Conservation (phyloP, 1,139 yeast species). For the Diutina ranongensis region DNA sequence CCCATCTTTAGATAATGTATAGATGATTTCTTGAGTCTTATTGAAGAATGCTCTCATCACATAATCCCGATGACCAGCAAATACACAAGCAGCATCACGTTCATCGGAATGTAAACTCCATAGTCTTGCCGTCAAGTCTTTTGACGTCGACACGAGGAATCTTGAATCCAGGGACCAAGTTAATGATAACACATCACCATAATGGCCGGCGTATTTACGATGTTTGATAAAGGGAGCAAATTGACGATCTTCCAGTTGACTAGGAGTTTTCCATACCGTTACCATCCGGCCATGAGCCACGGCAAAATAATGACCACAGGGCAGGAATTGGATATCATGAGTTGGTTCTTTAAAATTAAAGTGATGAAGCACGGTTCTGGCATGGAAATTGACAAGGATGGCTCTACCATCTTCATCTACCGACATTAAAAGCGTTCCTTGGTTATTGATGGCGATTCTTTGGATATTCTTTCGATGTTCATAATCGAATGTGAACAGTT, state of each 20-base stretch:
- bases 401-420: constrained; percentile 93
- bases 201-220: constrained; percentile 88
- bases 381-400: constrained; percentile 70
- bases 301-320: constrained; percentile 83
- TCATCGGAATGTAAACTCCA: constrained; percentile 70
- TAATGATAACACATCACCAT: constrained; percentile 63
- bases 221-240: constrained; percentile 94
- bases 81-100: constrained; percentile 68
- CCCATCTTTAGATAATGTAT: constrained; percentile 90
- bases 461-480: constrained; percentile 85
- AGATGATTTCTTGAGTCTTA: constrained; percentile 74
- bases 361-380: constrained; percentile 87
- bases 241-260: constrained; percentile 59
- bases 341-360: constrained; percentile 84
- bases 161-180: constrained; percentile 90
- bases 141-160: constrained; percentile 75
- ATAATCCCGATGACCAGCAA: constrained; percentile 88
- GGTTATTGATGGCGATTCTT: constrained; percentile 71
- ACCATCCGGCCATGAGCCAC: constrained; percentile 72
- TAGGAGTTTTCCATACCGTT: constrained; percentile 94
- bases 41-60: constrained; percentile 83
- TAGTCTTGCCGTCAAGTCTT: constrained; percentile 83
- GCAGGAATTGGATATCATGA: constrained; percentile 67
- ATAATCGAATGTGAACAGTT: constrained; percentile 80
- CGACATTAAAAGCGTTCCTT: constrained; percentile 69